Base-by-base conservation (phyloP, 345 rosid species). In the Pistacia integerrima region DNA sequence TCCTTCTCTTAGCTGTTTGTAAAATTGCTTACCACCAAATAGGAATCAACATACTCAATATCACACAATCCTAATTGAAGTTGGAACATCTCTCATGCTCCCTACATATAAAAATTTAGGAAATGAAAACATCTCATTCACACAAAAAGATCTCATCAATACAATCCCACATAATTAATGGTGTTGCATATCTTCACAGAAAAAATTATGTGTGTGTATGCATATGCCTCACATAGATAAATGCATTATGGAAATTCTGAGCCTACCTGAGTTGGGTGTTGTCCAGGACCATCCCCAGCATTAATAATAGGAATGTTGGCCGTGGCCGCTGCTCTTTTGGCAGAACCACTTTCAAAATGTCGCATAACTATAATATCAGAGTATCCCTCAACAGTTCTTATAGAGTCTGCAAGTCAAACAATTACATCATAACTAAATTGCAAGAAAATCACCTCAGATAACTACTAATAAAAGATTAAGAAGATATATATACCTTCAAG, bases 221-320 rank as follows among this genome's bases (percentile, higher is more conserved):
- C 44, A 56, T 0, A 70, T 18, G 61, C 1, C 6, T 14, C 35
- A 25, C 14, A 16, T 13, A 38, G 30, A 73, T 11, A 62, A 49
- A 18, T 57, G 64, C 56, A 74, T 52, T 18, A 38, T 14, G 22
- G 70, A 12, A 69, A 33, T 28, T 64, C 46, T 22, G 18, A 3
- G 52, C 78, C 70, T 56, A 94, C 98, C 93, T 96, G 99, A 60
- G 97, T 91, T 18, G 98, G 99, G 84, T 96, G 98, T 74, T 96
- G 95, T 76, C 99, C 99, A 49, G 99, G 99, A 71, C 99, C 99
- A 85, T 96, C 99, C 62, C 99, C 99, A 17, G 99, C 98, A 76
- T 93, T 96, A 65, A 96, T 90, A 64, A 96, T 82, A 33, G 99
- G 99, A 87, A 96, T 87, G 60, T 81, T 76, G 16, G 98, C 97